Evolutionary conservation across 495 filamentous ascomycete species (phyloP).

Genomic region (Tirmania nivea): DNA sequence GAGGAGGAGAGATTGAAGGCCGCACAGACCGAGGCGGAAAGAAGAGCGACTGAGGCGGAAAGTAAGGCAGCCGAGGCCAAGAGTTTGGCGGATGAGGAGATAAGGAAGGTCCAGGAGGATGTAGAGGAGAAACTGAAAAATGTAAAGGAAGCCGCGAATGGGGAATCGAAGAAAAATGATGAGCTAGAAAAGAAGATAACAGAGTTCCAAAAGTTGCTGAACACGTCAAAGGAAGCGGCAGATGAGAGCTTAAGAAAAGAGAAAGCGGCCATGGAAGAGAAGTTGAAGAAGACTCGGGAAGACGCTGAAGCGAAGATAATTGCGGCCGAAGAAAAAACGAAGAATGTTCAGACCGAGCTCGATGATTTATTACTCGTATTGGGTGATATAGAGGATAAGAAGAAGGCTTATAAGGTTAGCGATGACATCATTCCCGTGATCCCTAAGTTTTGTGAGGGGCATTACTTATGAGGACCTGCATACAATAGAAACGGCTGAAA

Average conservation of each 20-base stretch:
- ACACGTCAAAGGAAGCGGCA: slow-evolving; percentile 12
- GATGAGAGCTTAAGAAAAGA: slow-evolving; percentile 3
- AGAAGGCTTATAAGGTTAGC: slow-evolving; percentile 50
- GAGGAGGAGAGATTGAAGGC: background rate
- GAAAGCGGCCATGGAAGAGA: slow-evolving; percentile 16
- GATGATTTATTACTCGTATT: slow-evolving; percentile 77
- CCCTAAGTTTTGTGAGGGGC: background rate
- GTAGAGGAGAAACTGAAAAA: background rate
- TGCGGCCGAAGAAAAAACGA: slow-evolving; percentile 35
- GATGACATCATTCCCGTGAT: slow-evolving; percentile 14
- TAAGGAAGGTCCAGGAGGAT: background rate
- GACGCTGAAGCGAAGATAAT: slow-evolving; percentile 20
- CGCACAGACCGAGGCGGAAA: background rate
- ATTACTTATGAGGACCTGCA: slow-evolving; percentile 17
- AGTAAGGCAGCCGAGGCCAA: background rate
- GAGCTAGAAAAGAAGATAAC: slow-evolving; percentile 1
- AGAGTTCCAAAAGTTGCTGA: slow-evolving; percentile 10
- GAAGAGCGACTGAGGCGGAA: background rate
- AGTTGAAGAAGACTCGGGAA: slow-evolving; percentile 13
- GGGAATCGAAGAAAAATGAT: background rate
- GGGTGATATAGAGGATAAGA: slow-evolving; percentile 74
- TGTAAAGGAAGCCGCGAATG: background rate
- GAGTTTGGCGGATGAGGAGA: no score
- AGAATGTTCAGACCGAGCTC: slow-evolving; percentile 43
- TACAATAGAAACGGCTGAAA: slow-evolving; percentile 42